Evolutionary conservation across 768 basidiomycete species (phyloP), one percentile per base, ranked within the genome.

Genomic region (Glaciozyma martinii): DNA sequence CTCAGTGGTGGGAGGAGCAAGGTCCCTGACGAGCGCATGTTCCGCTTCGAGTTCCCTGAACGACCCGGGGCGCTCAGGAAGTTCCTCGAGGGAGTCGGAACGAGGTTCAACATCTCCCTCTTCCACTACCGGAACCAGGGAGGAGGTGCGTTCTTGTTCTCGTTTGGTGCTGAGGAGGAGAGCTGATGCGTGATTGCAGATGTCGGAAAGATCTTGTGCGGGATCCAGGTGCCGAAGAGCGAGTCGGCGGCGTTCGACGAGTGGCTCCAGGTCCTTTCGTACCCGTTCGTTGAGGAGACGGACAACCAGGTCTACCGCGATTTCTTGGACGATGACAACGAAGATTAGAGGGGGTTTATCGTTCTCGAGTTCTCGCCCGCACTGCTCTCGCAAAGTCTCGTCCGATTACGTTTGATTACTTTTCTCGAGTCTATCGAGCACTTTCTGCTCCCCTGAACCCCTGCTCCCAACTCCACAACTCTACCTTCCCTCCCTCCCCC

Each of bases 111-210:
- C 76, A 90, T 99, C 56, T 88, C 91, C 1, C 76, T 99, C 68
- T 99, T 98, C 79, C 95, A 99, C 76, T 99, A 99, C 77, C 83
- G 95, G 61, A 97, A 98, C 75, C 94, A 98, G 65, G 95, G 95
- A 37, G 90, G 88, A 74, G 93, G 93, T 90, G 71, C 64, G 86
- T 80, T 52, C 3, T 18, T 63, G n/a, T n/a, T n/a, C n/a, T 21
- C 60, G 59, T 37, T 57, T 27, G 47, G 40, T n/a, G 43, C 49
- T 3, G 15, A 2, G 23, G 4, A 12, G 13, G 46, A 13, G 13
- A 25, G 46, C 46, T 47, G 46, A 47, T 12, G 21, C 8, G 5
- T 3, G 6, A 3, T 19, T 44, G 12, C 68, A 94, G 94, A 98
- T 75, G 79, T 97, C 32, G 91, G 91, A 30, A 94, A 86, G 76